Percentiles rank a stretch among this genome's conserved stretches.
These are phyloP conservation scores for Detonula confervacea DNA, from an alignment of 352 stramenopile species.

Conservation along the genomic window DNA sequence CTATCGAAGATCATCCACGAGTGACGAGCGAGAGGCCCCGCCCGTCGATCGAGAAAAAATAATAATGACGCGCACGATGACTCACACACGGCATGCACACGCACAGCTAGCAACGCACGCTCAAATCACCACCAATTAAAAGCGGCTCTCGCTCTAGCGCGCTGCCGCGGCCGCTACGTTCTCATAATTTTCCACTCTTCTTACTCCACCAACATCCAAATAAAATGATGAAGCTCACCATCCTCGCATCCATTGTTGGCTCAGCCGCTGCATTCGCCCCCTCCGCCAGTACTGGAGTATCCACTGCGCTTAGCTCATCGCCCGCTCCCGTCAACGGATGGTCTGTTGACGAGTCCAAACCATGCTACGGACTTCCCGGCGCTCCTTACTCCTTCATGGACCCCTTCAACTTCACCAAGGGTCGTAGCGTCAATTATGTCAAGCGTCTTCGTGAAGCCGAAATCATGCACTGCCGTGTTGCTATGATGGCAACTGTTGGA, in stretches of 20 bases:
- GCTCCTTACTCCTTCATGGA: conserved; percentile 61
- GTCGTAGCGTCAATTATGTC: conserved; percentile 55
- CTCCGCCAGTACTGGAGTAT: not conserved
- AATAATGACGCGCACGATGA: no score
- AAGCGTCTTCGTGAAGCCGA: conserved; percentile 69
- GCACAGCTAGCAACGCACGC: no score
- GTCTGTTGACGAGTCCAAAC: conserved; percentile 37
- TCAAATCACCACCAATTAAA: no score
- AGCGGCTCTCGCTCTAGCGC: no score
- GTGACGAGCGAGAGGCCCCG: no score
- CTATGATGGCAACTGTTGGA: conserved; percentile 69
- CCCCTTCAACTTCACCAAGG: conserved; percentile 48
- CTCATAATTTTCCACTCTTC: no score
- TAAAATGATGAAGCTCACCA: conserved; percentile 44
- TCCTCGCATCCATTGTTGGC: conserved; percentile 9
- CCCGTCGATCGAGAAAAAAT: no score
- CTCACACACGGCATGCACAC: no score
- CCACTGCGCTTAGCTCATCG: no score
- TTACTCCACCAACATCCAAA: not conserved
- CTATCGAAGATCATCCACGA: no score
- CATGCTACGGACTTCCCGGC: conserved; percentile 69
- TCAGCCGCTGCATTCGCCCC: conserved; percentile 15
- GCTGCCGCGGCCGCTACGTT: no score
- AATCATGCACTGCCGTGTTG: conserved; percentile 67
- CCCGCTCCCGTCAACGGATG: conserved; percentile 76